Conservation (phyloP, 805 yeast genomes). For the Candida piceae region DNA sequence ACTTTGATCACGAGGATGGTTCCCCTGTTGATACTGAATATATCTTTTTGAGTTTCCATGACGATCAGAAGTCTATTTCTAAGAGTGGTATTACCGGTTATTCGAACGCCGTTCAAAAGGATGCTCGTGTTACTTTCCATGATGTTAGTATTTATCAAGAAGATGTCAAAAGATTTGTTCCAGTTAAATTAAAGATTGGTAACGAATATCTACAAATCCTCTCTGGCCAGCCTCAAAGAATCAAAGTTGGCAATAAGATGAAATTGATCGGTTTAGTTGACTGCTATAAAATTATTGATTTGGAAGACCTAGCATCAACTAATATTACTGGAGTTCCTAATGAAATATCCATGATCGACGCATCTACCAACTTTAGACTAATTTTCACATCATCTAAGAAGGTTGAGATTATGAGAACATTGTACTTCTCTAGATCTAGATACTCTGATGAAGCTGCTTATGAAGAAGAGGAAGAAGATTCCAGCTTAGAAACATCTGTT, state of each 20-base stretch:
- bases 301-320: conserved; percentile 37
- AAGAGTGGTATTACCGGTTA: conserved; percentile 40
- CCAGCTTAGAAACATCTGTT: conserved; percentile 34
- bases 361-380: conserved; percentile 31
- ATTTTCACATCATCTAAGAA: conserved; percentile 46
- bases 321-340: conserved; percentile 42
- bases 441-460: conserved; percentile 22
- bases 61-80: conserved; percentile 39
- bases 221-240: conserved; percentile 38
- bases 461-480: conserved; percentile 30
- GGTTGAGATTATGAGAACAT: conserved; percentile 62
- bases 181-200: conserved; percentile 66
- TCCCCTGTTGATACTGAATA: conserved; percentile 12
- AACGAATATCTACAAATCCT: conserved; percentile 58
- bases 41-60: conserved; percentile 40
- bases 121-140: conserved; percentile 46
- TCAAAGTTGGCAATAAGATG: conserved; percentile 33
- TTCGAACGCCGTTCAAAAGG: conserved; percentile 38
- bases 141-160: conserved; percentile 51
- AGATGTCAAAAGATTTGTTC: conserved; percentile 44
- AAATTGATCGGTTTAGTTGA: conserved; percentile 37
- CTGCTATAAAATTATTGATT: conserved; percentile 36
- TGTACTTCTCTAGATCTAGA: conserved; percentile 61
- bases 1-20: conserved; percentile 5
- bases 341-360: conserved; percentile 41